Conservation (phyloP, 2,329 filamentous ascomycete genomes). For the Hypomyces perniciosus region DNA sequence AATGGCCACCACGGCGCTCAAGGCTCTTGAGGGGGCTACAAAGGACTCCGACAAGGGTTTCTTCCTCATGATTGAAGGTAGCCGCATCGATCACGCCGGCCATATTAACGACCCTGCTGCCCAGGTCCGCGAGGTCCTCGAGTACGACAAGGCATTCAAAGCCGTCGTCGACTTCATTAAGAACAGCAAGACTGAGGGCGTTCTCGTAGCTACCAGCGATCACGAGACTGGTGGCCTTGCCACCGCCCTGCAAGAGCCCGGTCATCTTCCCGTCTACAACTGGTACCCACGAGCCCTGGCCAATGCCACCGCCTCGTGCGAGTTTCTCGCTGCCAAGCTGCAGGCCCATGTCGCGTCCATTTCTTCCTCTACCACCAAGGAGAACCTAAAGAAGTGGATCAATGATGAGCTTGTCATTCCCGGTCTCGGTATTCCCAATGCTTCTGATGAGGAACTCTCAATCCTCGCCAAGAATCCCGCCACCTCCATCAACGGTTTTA, state of each 20-base stretch:
- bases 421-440: constrained; percentile 72
- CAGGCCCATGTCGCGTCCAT: constrained; percentile 47
- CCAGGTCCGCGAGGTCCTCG: constrained; percentile 87
- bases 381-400: constrained; percentile 57
- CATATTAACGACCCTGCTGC: constrained; percentile 79
- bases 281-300: constrained; percentile 83
- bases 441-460: constrained; percentile 63
- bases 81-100: constrained; percentile 91
- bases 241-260: constrained; percentile 61
- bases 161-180: constrained; percentile 81
- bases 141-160: constrained; percentile 83
- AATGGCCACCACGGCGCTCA: constrained; percentile 80
- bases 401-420: constrained; percentile 59
- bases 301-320: constrained; percentile 68
- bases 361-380: constrained; percentile 25
- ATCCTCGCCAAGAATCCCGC: constrained; percentile 54
- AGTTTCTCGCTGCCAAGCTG: constrained; percentile 62
- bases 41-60: constrained; percentile 83
- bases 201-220: constrained; percentile 87
- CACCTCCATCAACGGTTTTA: constrained; percentile 54
- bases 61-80: constrained; percentile 98
- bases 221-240: constrained; percentile 92
- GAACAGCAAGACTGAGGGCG: constrained; percentile 62
- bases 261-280: constrained; percentile 50
- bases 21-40: constrained; percentile 74